Base-by-base conservation (phyloP, 768 basidiomycete genomes). In the Tephrocybe sp. region DNA sequence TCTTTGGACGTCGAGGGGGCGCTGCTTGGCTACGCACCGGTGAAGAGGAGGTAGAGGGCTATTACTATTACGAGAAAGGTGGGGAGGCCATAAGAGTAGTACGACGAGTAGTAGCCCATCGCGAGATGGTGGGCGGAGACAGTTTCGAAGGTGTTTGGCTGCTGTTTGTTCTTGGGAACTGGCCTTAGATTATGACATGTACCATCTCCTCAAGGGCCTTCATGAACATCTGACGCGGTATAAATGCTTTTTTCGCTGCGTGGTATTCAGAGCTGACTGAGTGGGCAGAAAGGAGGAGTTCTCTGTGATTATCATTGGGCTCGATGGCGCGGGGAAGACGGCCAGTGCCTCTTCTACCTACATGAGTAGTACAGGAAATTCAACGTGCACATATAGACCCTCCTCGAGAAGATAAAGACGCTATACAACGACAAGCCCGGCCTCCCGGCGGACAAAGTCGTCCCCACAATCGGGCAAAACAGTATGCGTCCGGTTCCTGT, bases 401-500 rank as follows among this genome's bases (percentile, higher is more conserved):
- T 94, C 54, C 75, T 97, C 37, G 95, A 98, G 74, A 89, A 86
- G 67, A 94, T 98, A 51, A 98, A 98, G 76, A 93, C 90, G 0
- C 70, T 91, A 0, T 98, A 95, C 65, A 96, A 86, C 64, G 83
- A 89, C 33, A 82, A 80, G 0, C 93, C 94, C 0, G 92, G 91
- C 0, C 80, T 97, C n/a, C 75, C 89, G 32, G 86, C 95, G 0
- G 88, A 93, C 59, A 97, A 93, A 72, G 98, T 99, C 59, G 92
- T 81, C 0, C 97, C 97, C 1, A 99, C 97, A 0, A 90, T 99
- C 3, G 97, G 97, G 0, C 96, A 98, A 71, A 98, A 98, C 68
- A 96, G 96, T 96, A 57, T 58, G 90, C 73, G 15, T 21, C n/a
- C 18, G 17, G 24, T 20, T 20, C 38, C 8, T 39, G 7, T 37